Percentiles rank a stretch among this genome's conserved stretches.
phyloP scores from a whole-genome alignment of 345 rosid species.

The Aquilaria sinensis region DNA sequence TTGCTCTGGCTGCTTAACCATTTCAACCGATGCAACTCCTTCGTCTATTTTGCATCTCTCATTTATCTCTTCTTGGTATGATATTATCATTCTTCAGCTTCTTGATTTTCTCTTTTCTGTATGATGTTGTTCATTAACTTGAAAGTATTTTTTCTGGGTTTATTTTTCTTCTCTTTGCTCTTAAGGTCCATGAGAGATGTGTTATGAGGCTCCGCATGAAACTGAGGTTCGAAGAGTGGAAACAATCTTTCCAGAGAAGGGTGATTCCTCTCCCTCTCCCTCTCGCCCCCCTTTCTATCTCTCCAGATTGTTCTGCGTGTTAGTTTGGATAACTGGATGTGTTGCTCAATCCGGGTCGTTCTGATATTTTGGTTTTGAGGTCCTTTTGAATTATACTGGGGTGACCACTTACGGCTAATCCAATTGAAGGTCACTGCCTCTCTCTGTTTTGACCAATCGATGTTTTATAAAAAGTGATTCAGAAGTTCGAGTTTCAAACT shows the following conservation, averaged over 20 bases:
- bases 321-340: background rate
- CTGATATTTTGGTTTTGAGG: background rate
- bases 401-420: background rate
- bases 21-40: conserved; percentile 46
- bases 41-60: conserved; percentile 50
- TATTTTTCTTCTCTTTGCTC: conserved; percentile 3
- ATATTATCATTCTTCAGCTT: background rate
- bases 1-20: conserved; percentile 59
- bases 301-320: background rate
- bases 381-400: background rate
- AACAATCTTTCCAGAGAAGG: conserved; percentile 63
- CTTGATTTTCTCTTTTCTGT: background rate
- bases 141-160: background rate
- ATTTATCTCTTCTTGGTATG: conserved; percentile 70
- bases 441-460: background rate
- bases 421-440: background rate
- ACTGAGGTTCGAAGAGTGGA: conserved; percentile 59
- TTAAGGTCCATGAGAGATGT: conserved; percentile 68
- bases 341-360: background rate
- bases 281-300: background rate
- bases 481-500: no score
- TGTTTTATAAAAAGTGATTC: background rate
- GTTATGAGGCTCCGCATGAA: conserved; percentile 53
- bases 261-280: conserved; percentile 24
- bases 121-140: background rate